Evolutionary conservation across 1,284 basidiomycete genomes (phyloP), one percentile per base, ranked within the genome.

Genomic region (Limonomyces culmigenus): DNA sequence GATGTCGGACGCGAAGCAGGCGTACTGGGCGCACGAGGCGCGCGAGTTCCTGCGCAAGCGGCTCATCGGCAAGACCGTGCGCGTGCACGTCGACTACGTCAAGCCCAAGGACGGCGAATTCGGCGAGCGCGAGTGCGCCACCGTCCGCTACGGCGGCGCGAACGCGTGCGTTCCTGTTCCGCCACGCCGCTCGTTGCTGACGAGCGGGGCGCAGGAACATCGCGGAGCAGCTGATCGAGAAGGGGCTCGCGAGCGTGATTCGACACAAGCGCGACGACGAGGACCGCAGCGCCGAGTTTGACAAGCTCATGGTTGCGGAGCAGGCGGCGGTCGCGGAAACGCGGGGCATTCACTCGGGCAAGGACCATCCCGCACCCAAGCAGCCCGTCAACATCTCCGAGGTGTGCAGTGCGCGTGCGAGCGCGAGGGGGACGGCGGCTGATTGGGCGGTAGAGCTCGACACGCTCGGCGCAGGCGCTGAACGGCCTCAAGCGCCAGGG

Each of bases 261-360:
- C 76, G 92, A 34, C 93, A 98, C 57, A 81, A 77, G 47, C 75
- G 87, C 30, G 92, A 95, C 47, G 93, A 97, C 50, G 93, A 97
- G 55, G 86, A 93, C 47, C 74, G 91, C 35, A 93, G 91, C 15
- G 70, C 81, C 11, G 92, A 96, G 52, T 89, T 86, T 46, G 93
- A 98, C 59, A 87, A 88, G 55, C 65, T 97, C 31, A 89, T 97
- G 70, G 76, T 81, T 27, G 92, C 92, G 12, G 93, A 98, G 60
- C 88, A 83, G 65, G 62, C 59, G 29, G 91, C 92, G 30, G 65
- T 73, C 0, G 54, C 77, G 2, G 92, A 89, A 38, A 53, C 56
- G n/a, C 74, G 81, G 39, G 93, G 93, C 3, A 67, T 98, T 13
- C 93, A 98, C 53, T 92, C 89, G 13, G 80, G 84, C 33, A 96